These are phyloP conservation scores for Sclerospora graminicola DNA, from an alignment of 352 stramenopile genomes.

Conservation along the genomic window DNA sequence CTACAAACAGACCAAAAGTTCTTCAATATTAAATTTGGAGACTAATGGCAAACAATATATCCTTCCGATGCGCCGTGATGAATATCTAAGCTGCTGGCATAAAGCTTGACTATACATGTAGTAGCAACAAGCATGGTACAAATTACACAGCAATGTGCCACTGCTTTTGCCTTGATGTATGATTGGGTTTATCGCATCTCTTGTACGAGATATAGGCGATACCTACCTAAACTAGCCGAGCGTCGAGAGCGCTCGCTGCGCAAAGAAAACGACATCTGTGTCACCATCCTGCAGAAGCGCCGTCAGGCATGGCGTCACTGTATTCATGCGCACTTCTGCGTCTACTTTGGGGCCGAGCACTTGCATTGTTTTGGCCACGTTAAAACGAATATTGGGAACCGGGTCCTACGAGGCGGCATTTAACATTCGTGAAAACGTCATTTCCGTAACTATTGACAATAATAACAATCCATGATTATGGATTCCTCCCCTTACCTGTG, in stretches of 20 bases:
- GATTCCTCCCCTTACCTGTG: slow-evolving; percentile 44
- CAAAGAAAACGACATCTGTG: slow-evolving; percentile 92
- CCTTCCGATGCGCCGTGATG: too few species aligned
- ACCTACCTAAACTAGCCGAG: slow-evolving; percentile 39
- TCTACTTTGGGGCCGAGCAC: slow-evolving; percentile 74
- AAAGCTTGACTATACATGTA: too few species aligned
- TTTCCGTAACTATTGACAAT: background rate
- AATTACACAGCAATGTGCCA: too few species aligned
- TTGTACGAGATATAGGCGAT: slow-evolving; percentile 18
- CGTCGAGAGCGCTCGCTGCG: slow-evolving; percentile 58
- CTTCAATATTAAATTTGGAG: too few species aligned
- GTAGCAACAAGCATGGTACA: too few species aligned
- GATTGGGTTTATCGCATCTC: slow-evolving; percentile 18
- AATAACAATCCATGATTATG: background rate
- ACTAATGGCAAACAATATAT: too few species aligned
- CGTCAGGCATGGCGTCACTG: slow-evolving; percentile 81
- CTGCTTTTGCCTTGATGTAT: slow-evolving; percentile 15
- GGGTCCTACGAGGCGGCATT: slow-evolving; percentile 51
- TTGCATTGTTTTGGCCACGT: slow-evolving; percentile 94
- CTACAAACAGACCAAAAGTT: too few species aligned
- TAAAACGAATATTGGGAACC: slow-evolving; percentile 99
- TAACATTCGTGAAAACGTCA: background rate
- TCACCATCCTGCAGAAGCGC: slow-evolving; percentile 86
- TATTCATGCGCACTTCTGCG: slow-evolving; percentile 38
- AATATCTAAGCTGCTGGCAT: too few species aligned